Conservation (phyloP, 768 basidiomycete species). For the Fistulinella prunicolor region DNA sequence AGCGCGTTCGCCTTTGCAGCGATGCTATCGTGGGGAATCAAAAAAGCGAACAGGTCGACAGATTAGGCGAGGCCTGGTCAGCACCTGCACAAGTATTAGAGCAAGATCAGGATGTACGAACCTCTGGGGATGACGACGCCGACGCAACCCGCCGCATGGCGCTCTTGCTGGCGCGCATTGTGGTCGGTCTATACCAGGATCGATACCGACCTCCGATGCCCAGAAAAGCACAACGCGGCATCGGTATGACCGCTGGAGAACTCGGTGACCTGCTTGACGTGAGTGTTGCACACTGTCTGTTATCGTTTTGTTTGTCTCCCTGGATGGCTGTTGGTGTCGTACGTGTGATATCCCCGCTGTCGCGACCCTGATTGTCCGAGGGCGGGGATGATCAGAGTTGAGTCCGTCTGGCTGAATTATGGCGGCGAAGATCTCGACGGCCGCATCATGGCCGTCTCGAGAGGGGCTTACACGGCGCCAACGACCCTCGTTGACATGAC, state of each 20-base stretch:
- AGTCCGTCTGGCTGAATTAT: conserved; percentile 8
- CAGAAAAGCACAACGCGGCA: conserved; percentile 4
- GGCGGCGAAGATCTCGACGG: conserved; percentile 16
- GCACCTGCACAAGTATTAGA: conserved; percentile 5
- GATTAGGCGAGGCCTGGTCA: conserved; percentile 11
- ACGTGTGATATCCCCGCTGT: conserved; percentile 6
- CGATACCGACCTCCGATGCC: conserved; percentile 16
- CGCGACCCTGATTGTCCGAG: conserved; percentile 17
- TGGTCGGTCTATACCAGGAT: conserved; percentile 24
- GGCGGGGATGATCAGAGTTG: conserved; percentile 5
- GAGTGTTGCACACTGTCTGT: conserved; percentile 22
- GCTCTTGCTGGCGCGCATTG: conserved; percentile 17
- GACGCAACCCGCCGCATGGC: conserved; percentile 17
- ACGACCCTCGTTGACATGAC: conserved; percentile 15
- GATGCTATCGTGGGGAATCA: conserved; percentile 12
- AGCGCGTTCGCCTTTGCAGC: conserved; percentile 24
- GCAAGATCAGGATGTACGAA: neutral
- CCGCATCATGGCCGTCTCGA: conserved; percentile 1
- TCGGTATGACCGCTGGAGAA: conserved; percentile 28
- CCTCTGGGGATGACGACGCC: conserved; percentile 2
- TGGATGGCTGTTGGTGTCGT: neutral
- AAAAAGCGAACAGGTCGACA: conserved; percentile 2
- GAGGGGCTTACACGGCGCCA: conserved; percentile 3
- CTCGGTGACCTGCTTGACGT: conserved; percentile 34
- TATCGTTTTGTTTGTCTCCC: neutral